A percentile compares a stretch with the other conserved stretches of the same genome.
Conservation (phyloP, 192 early-diverging fungal species). For the Coemansia sp. region DNA sequence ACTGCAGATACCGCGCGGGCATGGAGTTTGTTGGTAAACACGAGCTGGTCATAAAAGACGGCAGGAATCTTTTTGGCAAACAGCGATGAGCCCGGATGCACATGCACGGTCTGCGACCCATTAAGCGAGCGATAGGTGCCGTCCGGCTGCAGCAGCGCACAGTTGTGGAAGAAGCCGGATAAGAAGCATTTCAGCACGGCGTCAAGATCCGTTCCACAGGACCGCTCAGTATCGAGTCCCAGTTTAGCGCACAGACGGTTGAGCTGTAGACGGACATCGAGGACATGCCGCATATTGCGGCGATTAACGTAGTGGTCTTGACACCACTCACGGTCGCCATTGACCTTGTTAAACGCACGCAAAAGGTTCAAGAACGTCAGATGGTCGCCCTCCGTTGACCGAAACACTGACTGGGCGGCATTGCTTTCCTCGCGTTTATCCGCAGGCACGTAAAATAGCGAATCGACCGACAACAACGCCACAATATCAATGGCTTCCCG, state of each 20-base stretch:
- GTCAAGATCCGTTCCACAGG: slow-evolving; percentile 78
- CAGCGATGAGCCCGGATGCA: slow-evolving; percentile 89
- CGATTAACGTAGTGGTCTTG: slow-evolving; percentile 89
- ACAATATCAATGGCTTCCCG: slow-evolving; percentile 89
- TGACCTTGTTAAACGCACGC: slow-evolving; percentile 72
- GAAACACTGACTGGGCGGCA: slow-evolving; percentile 80
- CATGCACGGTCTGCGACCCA: slow-evolving; percentile 69
- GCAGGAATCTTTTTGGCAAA: slow-evolving; percentile 79
- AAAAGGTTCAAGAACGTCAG: slow-evolving; percentile 89
- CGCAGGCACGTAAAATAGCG: slow-evolving; percentile 86
- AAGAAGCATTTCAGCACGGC: slow-evolving; percentile 83
- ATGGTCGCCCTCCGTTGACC: slow-evolving; percentile 89
- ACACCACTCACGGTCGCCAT: slow-evolving; percentile 90
- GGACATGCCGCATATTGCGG: slow-evolving; percentile 81
- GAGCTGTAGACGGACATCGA: slow-evolving; percentile 90
- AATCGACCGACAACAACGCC: slow-evolving; percentile 89
- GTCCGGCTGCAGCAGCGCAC: slow-evolving; percentile 85
- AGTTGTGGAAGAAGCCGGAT: slow-evolving; percentile 88
- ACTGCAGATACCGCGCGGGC: slow-evolving; percentile 82
- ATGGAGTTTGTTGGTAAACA: slow-evolving; percentile 89
- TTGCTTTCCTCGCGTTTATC: slow-evolving; percentile 86
- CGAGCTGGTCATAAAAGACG: slow-evolving; percentile 91
- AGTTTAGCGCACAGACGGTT: slow-evolving; percentile 73
- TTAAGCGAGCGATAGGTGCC: slow-evolving; percentile 75
- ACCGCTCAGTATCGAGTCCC: slow-evolving; percentile 63